These are phyloP conservation scores for Perkinsus chesapeaki DNA, from an alignment of 169 alveolate species.

Conservation along the genomic window DNA sequence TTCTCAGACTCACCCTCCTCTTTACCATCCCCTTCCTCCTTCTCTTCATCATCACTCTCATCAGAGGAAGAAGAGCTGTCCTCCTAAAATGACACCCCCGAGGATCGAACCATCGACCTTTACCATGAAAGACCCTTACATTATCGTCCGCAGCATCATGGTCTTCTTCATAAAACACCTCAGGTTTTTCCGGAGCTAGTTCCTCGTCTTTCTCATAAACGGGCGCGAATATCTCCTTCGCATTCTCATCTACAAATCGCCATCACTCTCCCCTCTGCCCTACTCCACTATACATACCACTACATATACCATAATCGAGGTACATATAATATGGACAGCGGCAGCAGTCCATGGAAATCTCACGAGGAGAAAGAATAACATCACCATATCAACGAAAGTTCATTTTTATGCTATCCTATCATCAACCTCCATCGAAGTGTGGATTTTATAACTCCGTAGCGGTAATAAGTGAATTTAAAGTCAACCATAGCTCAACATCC, in stretches of 20 bases:
- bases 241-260: neutral
- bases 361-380: neutral
- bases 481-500: neutral
- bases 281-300: neutral
- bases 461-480: neutral
- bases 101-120: neutral
- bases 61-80: neutral
- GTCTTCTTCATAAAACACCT: neutral
- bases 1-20: constrained; percentile 14
- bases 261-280: neutral
- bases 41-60: constrained; percentile 18
- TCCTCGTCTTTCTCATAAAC: neutral
- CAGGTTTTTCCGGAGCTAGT: neutral
- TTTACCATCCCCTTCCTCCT: constrained; percentile 34
- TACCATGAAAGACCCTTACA: neutral
- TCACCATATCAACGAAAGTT: no score
- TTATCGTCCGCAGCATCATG: constrained; percentile 15
- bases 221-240: neutral
- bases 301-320: neutral
- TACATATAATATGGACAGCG: neutral
- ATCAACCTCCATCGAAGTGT: neutral
- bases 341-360: neutral
- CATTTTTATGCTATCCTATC: no score
- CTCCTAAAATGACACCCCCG: neutral
- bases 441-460: neutral